Evolutionary conservation across 2,329 filamentous ascomycete genomes (phyloP), one percentile per base, ranked within the genome.

Genomic region (Microthyrium microscopicum): DNA sequence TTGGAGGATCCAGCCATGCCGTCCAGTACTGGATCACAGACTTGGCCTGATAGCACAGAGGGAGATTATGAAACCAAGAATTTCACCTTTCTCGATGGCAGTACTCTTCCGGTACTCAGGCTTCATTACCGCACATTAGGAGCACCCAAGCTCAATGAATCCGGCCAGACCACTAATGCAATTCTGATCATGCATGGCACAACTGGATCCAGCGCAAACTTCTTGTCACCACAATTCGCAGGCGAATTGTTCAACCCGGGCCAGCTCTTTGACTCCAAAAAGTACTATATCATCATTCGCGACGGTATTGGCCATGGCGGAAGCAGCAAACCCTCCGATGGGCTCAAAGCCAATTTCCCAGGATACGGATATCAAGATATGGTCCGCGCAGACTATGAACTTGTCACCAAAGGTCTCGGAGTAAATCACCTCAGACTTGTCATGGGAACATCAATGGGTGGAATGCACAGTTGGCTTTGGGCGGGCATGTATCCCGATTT

Each of bases 381-480:
- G 41, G 71, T 80, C 4, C 58, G 63, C 19, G 76, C 76, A 4
- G 76, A 81, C 46, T 53, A 80, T 44, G 56, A 64, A 29, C 62
- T 80, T 1, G 58, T 79, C n/a, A 78, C 73, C 3, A 58, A 75
- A 45, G 62, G 70, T 29, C 52, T 81, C 2, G 61, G 63, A 0
- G 57, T 80, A 41, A 63, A 55, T 8, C 73, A 76, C 50, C 60
- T 72, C 2, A 58, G 62, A 16, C 69, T 70, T 6, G 73, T 80
- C 0, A 44, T 78, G 0, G 76, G 76, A 0, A 80, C 75, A 74
- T 72, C 65, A 5, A 80, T 81, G 76, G 75, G 74, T 2, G 76
- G 68, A 1, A 73, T 60, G 0, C 75, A 80, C 48, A 66, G 70
- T 1, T 75, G 62, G 40, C 70, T 76, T 46, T 77, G 72, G 73